These are phyloP conservation scores for Blastobotrys proliferans DNA, from an alignment of 1,139 yeast genomes.

Conservation along the genomic window DNA sequence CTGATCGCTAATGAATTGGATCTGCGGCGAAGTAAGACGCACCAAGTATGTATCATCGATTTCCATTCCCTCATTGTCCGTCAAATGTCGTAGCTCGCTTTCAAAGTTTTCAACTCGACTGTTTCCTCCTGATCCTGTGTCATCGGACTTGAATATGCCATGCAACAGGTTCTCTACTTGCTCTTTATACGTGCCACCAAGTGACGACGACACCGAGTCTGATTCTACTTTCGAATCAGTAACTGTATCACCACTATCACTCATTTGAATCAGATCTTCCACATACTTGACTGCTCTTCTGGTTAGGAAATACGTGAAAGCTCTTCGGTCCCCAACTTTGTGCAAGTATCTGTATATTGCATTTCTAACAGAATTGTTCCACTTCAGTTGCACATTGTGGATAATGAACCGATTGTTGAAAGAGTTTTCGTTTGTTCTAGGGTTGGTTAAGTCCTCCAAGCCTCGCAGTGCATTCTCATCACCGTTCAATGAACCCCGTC, in stretches of 20 bases:
- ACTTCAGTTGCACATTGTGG: slow-evolving; percentile 70
- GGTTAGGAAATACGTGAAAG: slow-evolving; percentile 59
- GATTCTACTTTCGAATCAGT: background rate
- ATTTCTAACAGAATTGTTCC: slow-evolving; percentile 71
- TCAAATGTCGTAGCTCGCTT: slow-evolving; percentile 40
- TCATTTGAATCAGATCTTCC: slow-evolving; percentile 42
- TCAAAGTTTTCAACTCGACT: slow-evolving; percentile 41
- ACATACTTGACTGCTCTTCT: slow-evolving; percentile 70
- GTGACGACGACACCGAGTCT: background rate
- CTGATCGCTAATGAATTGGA: slow-evolving; percentile 69
- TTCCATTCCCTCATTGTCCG: slow-evolving; percentile 29
- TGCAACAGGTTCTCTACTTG: slow-evolving; percentile 3
- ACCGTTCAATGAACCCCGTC: slow-evolving; percentile 11
- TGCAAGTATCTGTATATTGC: slow-evolving; percentile 60
- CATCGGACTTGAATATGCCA: slow-evolving; percentile 4
- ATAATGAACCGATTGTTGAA: slow-evolving; percentile 77
- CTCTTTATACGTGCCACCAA: slow-evolving; percentile 1
- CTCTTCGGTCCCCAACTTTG: slow-evolving; percentile 52
- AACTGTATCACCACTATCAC: slow-evolving; percentile 10
- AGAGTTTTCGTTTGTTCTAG: slow-evolving; percentile 10
- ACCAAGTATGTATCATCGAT: slow-evolving; percentile 61
- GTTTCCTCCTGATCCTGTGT: slow-evolving; percentile 1
- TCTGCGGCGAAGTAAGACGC: slow-evolving; percentile 79
- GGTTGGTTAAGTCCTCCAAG: slow-evolving; percentile 27
- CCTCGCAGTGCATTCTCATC: slow-evolving; percentile 7